Evolutionary conservation across 768 basidiomycete species (phyloP).

Genomic region (Atractiella rhizophila): DNA sequence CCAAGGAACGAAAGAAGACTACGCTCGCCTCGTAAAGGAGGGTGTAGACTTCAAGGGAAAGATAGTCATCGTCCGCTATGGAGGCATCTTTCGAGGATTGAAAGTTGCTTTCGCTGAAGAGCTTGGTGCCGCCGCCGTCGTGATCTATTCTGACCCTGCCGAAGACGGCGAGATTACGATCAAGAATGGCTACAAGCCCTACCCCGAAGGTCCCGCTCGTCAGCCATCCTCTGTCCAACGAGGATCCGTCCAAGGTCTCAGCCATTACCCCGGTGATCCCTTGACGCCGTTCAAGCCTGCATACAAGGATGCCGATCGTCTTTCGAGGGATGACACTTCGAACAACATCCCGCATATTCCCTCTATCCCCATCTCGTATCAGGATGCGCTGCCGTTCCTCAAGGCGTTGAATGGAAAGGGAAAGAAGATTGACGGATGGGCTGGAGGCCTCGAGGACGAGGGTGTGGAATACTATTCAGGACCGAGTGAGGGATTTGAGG

Average conservation of each 20-base stretch:
- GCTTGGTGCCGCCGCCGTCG: conserved; percentile 11
- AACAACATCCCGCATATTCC: conserved; percentile 46
- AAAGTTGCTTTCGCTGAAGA: conserved; percentile 50
- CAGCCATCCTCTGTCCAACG: conserved; percentile 63
- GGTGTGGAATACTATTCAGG: conserved; percentile 25
- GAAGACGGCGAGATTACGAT: conserved; percentile 13
- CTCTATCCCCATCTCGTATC: conserved; percentile 72
- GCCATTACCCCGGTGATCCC: conserved; percentile 34
- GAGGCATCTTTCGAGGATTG: conserved; percentile 48
- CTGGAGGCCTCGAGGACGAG: conserved; percentile 19
- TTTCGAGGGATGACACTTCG: conserved; percentile 20
- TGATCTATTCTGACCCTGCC: conserved; percentile 16
- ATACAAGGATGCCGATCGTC: conserved; percentile 44
- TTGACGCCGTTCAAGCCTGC: conserved; percentile 70
- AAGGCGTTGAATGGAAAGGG: conserved; percentile 29
- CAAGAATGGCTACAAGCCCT: conserved; percentile 18
- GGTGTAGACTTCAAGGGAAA: conserved; percentile 47
- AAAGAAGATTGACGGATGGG: conserved; percentile 16
- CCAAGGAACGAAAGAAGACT: conserved; percentile 52
- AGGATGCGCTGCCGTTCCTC: conserved; percentile 46
- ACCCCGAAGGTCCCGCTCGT: conserved; percentile 68
- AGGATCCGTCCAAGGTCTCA: conserved; percentile 52
- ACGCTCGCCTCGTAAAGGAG: conserved; percentile 35
- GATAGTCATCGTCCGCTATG: conserved; percentile 53
- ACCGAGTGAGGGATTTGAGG: conserved; percentile 25